Evolutionary conservation across 108 stramenopile species (phyloP).

Genomic region (Skeletonema potamos): DNA sequence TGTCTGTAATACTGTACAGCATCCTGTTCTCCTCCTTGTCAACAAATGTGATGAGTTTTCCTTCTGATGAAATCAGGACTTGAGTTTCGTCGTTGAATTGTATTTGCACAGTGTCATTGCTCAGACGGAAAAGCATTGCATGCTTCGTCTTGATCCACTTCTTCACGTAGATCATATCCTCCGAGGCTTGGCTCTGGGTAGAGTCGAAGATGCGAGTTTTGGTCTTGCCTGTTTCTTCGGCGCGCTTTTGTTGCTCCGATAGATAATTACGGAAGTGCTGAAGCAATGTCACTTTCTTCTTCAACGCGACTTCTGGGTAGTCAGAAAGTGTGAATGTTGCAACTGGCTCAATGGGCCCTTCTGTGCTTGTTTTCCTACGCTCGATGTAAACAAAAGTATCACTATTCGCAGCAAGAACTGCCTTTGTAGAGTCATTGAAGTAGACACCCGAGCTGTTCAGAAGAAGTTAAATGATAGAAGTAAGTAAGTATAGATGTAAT

Average conservation of each 20-base stretch:
- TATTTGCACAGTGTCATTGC: constrained; percentile 95
- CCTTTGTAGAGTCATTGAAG: constrained; percentile 97
- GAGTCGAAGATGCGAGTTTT: constrained; percentile 19
- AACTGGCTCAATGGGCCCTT: constrained; percentile 39
- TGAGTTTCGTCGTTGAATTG: constrained; percentile 94
- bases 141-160: constrained; percentile 98
- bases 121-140: constrained; percentile 95
- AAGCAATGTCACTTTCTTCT: constrained; percentile 96
- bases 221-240: constrained; percentile 45
- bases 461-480: constrained; percentile 3
- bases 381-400: constrained; percentile 92
- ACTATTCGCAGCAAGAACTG: constrained; percentile 83
- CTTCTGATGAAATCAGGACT: constrained; percentile 86
- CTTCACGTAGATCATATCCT: constrained; percentile 86
- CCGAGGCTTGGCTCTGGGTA: constrained; percentile 6
- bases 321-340: constrained; percentile 68
- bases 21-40: constrained; percentile 81
- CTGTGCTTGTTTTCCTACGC: constrained; percentile 50
- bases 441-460: constrained; percentile 92
- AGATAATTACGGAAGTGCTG: constrained; percentile 96
- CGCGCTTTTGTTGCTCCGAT: constrained; percentile 85
- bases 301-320: constrained; percentile 77
- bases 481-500: not conserved
- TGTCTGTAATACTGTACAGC: constrained; percentile 68
- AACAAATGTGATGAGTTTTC: constrained; percentile 82